Conservation (phyloP, 306 rosid species). For the Quercus engelmannii region DNA sequence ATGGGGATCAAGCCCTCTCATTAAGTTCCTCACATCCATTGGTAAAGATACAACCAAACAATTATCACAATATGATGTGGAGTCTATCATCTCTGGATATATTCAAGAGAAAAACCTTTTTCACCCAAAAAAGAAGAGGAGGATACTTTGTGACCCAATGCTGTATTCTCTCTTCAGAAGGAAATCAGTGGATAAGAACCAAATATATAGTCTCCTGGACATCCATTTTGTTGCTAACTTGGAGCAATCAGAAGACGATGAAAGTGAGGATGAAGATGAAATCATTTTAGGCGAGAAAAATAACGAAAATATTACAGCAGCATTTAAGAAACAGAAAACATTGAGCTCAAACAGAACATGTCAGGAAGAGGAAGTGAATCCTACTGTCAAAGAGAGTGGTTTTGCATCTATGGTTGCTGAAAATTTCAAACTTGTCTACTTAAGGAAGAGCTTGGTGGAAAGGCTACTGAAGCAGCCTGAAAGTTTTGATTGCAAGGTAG, state of each 20-base stretch:
- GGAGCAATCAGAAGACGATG: conserved; percentile 1
- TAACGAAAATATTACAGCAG: neutral
- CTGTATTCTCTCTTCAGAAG: conserved; percentile 46
- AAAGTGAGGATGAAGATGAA: neutral
- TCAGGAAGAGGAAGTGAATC: conserved; percentile 19
- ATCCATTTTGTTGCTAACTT: conserved; percentile 37
- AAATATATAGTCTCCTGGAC: conserved; percentile 33
- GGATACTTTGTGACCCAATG: conserved; percentile 44
- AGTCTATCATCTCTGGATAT: conserved; percentile 37
- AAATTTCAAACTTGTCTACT: conserved; percentile 44
- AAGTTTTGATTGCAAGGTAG: conserved; percentile 37
- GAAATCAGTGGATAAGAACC: conserved; percentile 22
- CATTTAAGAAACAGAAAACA: conserved; percentile 18
- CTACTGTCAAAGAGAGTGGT: neutral
- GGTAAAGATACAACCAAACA: conserved; percentile 42
- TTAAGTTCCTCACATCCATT: conserved; percentile 53
- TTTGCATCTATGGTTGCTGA: conserved; percentile 39
- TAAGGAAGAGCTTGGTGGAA: conserved; percentile 51
- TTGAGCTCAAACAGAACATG: conserved; percentile 19
- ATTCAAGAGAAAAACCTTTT: conserved; percentile 46
- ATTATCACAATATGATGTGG: conserved; percentile 30
- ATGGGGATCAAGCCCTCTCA: conserved; percentile 68
- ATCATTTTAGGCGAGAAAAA: neutral
- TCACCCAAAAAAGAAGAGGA: conserved; percentile 30
- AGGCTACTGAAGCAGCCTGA: conserved; percentile 44